Base-by-base conservation (phyloP, 495 filamentous ascomycete species). In the Coniosporium apollinis region DNA sequence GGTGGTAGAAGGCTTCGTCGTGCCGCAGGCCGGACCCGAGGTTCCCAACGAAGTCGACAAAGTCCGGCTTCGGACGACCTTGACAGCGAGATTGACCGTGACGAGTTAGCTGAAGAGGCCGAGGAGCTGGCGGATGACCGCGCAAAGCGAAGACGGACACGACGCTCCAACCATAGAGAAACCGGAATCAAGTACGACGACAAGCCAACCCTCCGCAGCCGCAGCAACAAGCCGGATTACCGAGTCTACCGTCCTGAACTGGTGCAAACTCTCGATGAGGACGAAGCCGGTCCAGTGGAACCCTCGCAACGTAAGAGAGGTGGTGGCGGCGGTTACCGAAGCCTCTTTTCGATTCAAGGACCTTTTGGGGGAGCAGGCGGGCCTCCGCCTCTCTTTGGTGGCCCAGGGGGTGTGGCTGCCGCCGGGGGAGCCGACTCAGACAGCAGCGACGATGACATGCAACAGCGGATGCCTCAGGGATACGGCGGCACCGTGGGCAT, bases 361-460 rank as follows among this genome's bases (percentile, higher is more conserved):
- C 87, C 91, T 0, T 93, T 97, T 57, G 89, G 89, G 43, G 89
- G 89, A 31, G 70, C 71, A 19, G 73, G 72, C 32, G 79, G 81
- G 6, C 63, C 69, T 30, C 61, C 72, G 14, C 67, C 85, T 6
- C 64, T 91, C 14, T 69, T 91, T 46, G 80, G 70, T 36, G 78
- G 76, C 4, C 77, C 79, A n/a, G 82, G 74, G 49, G 81, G 76
- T 20, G 70, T 71, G 43, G 74, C 61, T n/a, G 76, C 82, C 5
- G 68, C 71, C 30, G 83, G 76, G 18, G 80, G 80, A 41, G 79
- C 72, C 7, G 86, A 96, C 45, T 92, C 85, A 14, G 89, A 97
- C 49, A 94, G 84, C 52, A 96, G 91, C 48, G 89, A 97, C 43
- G 91, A 97, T 42, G 89, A 97, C 48, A 65, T 61, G 42, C 67